Percentiles rank a stretch among this genome's conserved stretches.
Evolutionary conservation across 2,329 filamentous ascomycete genomes (phyloP).

Genomic region (Amesomyces nigricolor): DNA sequence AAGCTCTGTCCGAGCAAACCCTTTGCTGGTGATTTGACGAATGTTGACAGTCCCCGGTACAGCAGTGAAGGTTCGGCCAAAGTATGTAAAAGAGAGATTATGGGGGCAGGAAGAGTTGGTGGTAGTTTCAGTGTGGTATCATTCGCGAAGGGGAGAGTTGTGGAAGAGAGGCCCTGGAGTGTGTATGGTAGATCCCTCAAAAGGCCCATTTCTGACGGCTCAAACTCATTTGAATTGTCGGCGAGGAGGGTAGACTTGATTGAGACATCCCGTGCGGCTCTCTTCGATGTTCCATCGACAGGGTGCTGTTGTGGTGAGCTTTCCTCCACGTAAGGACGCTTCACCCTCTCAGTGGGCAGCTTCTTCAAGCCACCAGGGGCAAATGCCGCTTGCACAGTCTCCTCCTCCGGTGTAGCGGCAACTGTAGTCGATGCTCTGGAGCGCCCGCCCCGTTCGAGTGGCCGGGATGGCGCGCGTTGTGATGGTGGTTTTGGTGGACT

Average conservation of each 20-base stretch:
- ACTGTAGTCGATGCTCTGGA: slow-evolving; percentile 35
- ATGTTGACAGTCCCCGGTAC: slow-evolving; percentile 73
- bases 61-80: slow-evolving; percentile 91
- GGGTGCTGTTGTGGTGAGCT: slow-evolving; percentile 8
- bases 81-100: slow-evolving; percentile 81
- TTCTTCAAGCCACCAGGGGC: slow-evolving; percentile 47
- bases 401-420: slow-evolving; percentile 40
- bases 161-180: slow-evolving; percentile 84
- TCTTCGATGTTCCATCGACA: slow-evolving; percentile 24
- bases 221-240: slow-evolving; percentile 50
- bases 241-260: slow-evolving; percentile 54
- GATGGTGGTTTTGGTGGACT: slow-evolving; percentile 37
- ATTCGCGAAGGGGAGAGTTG: slow-evolving; percentile 70
- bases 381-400: slow-evolving; percentile 48
- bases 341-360: slow-evolving; percentile 38
- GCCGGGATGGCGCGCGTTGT: slow-evolving; percentile 21
- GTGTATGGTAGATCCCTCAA: slow-evolving; percentile 85
- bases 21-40: slow-evolving; percentile 73
- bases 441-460: slow-evolving; percentile 34
- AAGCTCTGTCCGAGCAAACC: slow-evolving; percentile 90
- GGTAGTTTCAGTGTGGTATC: slow-evolving; percentile 70
- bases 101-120: slow-evolving; percentile 69
- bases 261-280: slow-evolving; percentile 44
- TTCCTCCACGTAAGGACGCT: slow-evolving; percentile 33
- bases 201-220: slow-evolving; percentile 60